Evolutionary conservation across 2,329 filamentous ascomycete genomes (phyloP).

Genomic region (Neonectria ditissima): DNA sequence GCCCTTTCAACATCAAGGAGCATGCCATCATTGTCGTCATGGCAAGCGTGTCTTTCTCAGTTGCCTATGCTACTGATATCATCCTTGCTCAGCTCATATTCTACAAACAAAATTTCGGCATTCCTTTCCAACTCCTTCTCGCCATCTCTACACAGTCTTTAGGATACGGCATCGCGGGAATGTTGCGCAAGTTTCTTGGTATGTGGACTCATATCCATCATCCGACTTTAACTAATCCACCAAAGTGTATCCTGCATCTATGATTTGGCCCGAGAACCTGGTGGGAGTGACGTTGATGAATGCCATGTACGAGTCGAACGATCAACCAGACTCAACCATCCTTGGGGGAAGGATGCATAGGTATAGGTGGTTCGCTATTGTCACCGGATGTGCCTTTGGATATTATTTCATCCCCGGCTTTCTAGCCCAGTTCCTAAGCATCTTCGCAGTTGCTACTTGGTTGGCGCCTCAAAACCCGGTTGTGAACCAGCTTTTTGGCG

Average conservation of each 20-base stretch:
- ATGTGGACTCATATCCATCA: slow-evolving; percentile 31
- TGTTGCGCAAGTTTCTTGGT: slow-evolving; percentile 74
- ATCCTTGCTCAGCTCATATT: slow-evolving; percentile 78
- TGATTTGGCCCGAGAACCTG: slow-evolving; percentile 80
- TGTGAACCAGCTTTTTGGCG: slow-evolving; percentile 80
- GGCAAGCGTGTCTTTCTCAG: slow-evolving; percentile 77
- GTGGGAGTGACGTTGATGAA: slow-evolving; percentile 76
- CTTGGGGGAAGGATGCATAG: slow-evolving; percentile 74
- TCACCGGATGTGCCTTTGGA: slow-evolving; percentile 68
- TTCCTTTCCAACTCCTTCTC: slow-evolving; percentile 74
- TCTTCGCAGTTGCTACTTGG: slow-evolving; percentile 80
- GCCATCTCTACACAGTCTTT: slow-evolving; percentile 76
- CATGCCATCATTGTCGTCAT: slow-evolving; percentile 76
- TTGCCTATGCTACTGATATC: slow-evolving; percentile 80
- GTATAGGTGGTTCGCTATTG: slow-evolving; percentile 72
- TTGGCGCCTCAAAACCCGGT: slow-evolving; percentile 75
- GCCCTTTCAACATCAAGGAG: slow-evolving; percentile 78
- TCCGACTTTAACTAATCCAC: slow-evolving; percentile 18
- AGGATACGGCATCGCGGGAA: slow-evolving; percentile 76
- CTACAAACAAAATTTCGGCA: slow-evolving; percentile 77
- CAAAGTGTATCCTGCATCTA: slow-evolving; percentile 72
- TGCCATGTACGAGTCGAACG: slow-evolving; percentile 75
- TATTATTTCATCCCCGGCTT: slow-evolving; percentile 80
- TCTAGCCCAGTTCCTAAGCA: slow-evolving; percentile 75
- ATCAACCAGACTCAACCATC: slow-evolving; percentile 61